A percentile compares a stretch with the other conserved stretches of the same genome.
These are phyloP conservation scores for Fusarium armeniacum DNA, from an alignment of 2,329 filamentous ascomycete genomes.

Conservation along the genomic window DNA sequence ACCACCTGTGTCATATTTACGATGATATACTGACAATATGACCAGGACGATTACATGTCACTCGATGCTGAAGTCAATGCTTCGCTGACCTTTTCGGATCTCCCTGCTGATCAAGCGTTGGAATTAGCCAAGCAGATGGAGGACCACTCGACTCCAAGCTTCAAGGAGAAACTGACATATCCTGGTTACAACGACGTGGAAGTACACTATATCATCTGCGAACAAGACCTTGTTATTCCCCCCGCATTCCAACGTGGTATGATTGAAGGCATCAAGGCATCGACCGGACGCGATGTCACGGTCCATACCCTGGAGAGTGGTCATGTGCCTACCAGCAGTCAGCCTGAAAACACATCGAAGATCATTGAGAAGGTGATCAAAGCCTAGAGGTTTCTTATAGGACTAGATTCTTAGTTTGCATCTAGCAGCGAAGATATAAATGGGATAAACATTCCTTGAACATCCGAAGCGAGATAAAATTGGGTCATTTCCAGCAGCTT, in stretches of 20 bases:
- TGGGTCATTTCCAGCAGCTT: neutral
- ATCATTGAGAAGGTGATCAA: slow-evolving; percentile 22
- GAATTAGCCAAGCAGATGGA: slow-evolving; percentile 22
- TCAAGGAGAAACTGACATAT: slow-evolving; percentile 32
- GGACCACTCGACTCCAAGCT: slow-evolving; percentile 31
- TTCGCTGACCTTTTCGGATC: slow-evolving; percentile 20
- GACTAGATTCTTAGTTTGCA: rapidly evolving
- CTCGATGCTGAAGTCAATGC: neutral
- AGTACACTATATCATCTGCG: slow-evolving; percentile 35
- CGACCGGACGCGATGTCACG: slow-evolving; percentile 2
- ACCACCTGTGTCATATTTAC: rapidly evolving
- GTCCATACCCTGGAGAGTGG: slow-evolving; percentile 12
- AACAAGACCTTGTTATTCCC: slow-evolving; percentile 22
- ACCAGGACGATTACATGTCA: slow-evolving; percentile 28
- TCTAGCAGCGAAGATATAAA: neutral
- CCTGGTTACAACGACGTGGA: slow-evolving; percentile 38
- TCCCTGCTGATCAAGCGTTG: slow-evolving; percentile 18
- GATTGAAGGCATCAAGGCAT: slow-evolving; percentile 24
- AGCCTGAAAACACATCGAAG: slow-evolving; percentile 15
- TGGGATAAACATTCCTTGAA: rapidly evolving
- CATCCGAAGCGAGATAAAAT: neutral
- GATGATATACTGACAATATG: rapidly evolving
- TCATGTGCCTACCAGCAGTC: slow-evolving; percentile 12
- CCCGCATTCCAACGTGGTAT: slow-evolving; percentile 14
- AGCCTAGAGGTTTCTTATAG: neutral